A percentile compares a stretch with the other conserved stretches of the same genome.
Evolutionary conservation across 306 rosid genomes (phyloP).

Genomic region (Acmispon strigosus): DNA sequence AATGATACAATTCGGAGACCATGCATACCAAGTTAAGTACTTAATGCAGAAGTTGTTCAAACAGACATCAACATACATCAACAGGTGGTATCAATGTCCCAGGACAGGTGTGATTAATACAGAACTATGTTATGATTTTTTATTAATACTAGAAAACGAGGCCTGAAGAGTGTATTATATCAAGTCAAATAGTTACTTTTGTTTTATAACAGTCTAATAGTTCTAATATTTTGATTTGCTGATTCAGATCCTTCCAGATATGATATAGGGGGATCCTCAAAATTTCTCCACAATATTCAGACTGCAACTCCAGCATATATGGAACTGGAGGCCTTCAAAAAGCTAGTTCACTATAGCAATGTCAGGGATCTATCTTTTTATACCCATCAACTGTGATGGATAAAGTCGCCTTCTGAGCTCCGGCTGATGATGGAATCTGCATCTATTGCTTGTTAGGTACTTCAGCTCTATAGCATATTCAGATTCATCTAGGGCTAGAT

Average conservation of each 20-base stretch:
- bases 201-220: not conserved
- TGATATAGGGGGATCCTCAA: constrained; percentile 54
- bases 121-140: constrained; percentile 25
- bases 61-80: not conserved
- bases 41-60: constrained; percentile 23
- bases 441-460: constrained; percentile 91
- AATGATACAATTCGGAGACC: constrained; percentile 80
- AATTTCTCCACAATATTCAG: constrained; percentile 68
- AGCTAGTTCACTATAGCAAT: constrained; percentile 37
- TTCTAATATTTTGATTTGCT: constrained; percentile 32
- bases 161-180: constrained; percentile 12
- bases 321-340: constrained; percentile 60
- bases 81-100: not conserved
- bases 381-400: constrained; percentile 69
- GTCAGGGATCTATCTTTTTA: constrained; percentile 49
- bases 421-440: constrained; percentile 87
- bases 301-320: constrained; percentile 61
- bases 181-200: not conserved
- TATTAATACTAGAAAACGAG: constrained; percentile 15
- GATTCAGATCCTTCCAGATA: constrained; percentile 82
- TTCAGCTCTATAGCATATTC: constrained; percentile 10
- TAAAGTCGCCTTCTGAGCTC: constrained; percentile 87
- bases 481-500: too few species aligned
- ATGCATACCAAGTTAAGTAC: constrained; percentile 41
- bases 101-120: constrained; percentile 5